These are phyloP conservation scores for Euphorbia schlechtendalii DNA, from an alignment of 441 rosid genomes.

Conservation along the genomic window DNA sequence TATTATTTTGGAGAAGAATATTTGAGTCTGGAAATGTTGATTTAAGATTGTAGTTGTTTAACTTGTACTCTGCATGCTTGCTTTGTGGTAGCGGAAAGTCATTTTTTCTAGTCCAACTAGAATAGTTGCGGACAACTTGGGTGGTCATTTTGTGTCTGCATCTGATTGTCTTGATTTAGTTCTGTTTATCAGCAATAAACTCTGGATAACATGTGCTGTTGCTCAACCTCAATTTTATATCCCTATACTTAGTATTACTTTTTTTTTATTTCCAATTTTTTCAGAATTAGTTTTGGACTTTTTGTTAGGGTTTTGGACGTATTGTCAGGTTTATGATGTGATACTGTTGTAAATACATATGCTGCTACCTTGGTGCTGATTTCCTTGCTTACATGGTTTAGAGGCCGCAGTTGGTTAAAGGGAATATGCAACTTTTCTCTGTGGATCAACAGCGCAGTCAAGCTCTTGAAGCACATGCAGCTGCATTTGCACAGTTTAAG, in stretches of 20 bases:
- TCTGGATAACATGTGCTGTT: neutral
- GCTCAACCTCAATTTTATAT: neutral
- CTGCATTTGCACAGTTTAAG: slow-evolving; percentile 89
- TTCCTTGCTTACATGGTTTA: slow-evolving; percentile 15
- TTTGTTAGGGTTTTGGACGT: too few species aligned
- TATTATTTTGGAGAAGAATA: neutral
- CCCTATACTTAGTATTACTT: neutral
- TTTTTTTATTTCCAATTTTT: neutral
- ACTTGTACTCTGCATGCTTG: neutral
- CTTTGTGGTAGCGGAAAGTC: neutral
- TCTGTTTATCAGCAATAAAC: neutral
- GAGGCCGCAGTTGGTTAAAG: slow-evolving; percentile 96
- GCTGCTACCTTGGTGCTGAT: neutral
- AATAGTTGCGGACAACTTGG: neutral
- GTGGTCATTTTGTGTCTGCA: neutral
- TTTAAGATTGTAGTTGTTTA: neutral
- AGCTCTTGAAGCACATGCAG: slow-evolving; percentile 99
- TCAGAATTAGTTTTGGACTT: neutral
- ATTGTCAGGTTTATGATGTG: neutral
- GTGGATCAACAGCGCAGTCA: slow-evolving; percentile 99
- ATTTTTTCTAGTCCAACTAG: neutral
- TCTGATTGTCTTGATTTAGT: neutral
- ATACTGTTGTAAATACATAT: neutral
- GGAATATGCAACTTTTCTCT: slow-evolving; percentile 98
- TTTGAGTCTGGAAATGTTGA: neutral